Evolutionary conservation across 2,329 filamentous ascomycete species (phyloP), one percentile per base, ranked within the genome.

Genomic region (Colletotrichum sp.): DNA sequence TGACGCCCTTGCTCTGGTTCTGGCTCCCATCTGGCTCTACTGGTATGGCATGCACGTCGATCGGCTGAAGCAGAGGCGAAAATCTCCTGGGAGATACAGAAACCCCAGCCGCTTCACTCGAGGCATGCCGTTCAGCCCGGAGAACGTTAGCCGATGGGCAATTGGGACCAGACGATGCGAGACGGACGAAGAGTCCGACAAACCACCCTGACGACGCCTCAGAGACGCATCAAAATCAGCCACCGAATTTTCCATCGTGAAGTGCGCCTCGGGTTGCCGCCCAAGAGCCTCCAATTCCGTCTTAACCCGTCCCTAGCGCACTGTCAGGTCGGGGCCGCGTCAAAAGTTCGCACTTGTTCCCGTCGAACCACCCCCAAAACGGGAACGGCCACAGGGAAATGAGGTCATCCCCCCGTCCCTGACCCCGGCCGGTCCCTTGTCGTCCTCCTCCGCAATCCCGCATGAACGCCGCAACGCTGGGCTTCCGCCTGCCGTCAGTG

Each of bases 381-480:
- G 24, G 18, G 36, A 55, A 60, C 18, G 21, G n/a, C 44, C 21
- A 15, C 10, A 55, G 39, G 62, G 69, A 55, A 30, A 76, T 76
- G 64, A 76, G 70, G 57, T 73, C 73, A 76, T 76, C 63, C 73
- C 73, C 44, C 65, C 73, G 64, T 60, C 63, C 16, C 59, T 32
- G 34, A 73, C 69, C 73, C 73, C 64, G 32, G 73, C 70, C 57
- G 34, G 57, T 24, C 64, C 64, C 73, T 73, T 55, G 73, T 49
- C 64, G 5, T 39, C 65, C 65, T 32, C 57, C 73, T 73, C 73
- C 73, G 73, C 73, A 73, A 73, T 65, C 73, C 70, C 73, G 73
- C 73, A 76, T 76, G 63, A 62, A 76, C 70, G 64, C 70, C 63
- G 57, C 64, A 60, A 30, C 39, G 21, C 32, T 71, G 57, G 73